Conservation (phyloP, 2,329 filamentous ascomycete species). For the Xylariaceae sp. region DNA sequence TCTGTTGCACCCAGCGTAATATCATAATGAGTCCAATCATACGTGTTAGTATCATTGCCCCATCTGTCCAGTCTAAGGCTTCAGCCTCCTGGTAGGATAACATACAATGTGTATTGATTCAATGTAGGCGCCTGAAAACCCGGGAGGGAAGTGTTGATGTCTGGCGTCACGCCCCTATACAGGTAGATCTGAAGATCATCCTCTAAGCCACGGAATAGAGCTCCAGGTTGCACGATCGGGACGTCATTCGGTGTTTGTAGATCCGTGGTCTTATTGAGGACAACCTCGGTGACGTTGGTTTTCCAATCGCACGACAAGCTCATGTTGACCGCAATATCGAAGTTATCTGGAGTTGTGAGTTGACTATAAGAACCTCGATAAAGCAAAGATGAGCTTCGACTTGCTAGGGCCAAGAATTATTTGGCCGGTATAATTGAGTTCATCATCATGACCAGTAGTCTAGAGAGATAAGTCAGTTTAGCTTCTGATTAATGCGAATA, state of each 20-base stretch:
- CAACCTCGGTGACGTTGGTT: slow-evolving; percentile 3
- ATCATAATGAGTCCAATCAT: slow-evolving; percentile 8
- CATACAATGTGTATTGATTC: slow-evolving; percentile 5
- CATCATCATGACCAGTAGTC: not conserved
- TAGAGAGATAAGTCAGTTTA: too few species aligned
- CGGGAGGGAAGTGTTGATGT: slow-evolving; percentile 5
- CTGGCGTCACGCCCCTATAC: slow-evolving; percentile 5
- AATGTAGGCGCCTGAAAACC: slow-evolving; percentile 5
- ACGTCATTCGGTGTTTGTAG: slow-evolving; percentile 1
- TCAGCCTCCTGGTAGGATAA: not conserved
- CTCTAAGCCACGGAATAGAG: slow-evolving; percentile 2
- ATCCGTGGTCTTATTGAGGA: slow-evolving; percentile 2
- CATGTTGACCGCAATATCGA: slow-evolving; percentile 5
- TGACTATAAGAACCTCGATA: not conserved
- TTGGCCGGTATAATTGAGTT: slow-evolving; percentile 2
- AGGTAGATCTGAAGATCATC: slow-evolving; percentile 6
- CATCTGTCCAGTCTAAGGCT: slow-evolving; percentile 2
- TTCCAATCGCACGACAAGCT: slow-evolving; percentile 5
- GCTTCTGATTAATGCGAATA: too few species aligned
- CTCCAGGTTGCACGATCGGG: slow-evolving; percentile 5
- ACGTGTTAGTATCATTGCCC: slow-evolving; percentile 5
- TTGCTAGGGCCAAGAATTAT: slow-evolving; percentile 5
- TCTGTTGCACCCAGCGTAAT: slow-evolving; percentile 2
- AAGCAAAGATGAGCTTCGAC: not conserved
- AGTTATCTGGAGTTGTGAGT: slow-evolving; percentile 5